Evolutionary conservation across 73 alveolate species (phyloP), one percentile per base, ranked within the genome.

Genomic region (Tetrahymena borealis): DNA sequence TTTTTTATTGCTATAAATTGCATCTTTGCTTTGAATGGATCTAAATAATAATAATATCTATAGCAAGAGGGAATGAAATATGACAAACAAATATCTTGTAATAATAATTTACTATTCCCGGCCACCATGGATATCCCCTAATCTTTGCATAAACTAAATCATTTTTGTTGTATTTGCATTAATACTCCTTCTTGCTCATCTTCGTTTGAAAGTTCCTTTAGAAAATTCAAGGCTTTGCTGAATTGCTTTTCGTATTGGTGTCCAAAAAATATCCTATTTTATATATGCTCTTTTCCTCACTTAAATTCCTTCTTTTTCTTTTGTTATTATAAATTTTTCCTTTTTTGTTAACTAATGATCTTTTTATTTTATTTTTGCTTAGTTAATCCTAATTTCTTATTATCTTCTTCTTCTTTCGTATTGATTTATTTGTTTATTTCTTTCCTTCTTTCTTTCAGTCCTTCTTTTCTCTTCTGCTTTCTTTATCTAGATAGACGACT

Each of bases 91-190:
- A 60, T 24, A 60, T 24, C 85, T 60, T 35, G n/a, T 24, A 60
- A 24, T 4, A 60, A 60, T 60, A 35, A 60, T 24, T 60, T 60
- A 60, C 85, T 13, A 60, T 60, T 60, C 85, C 85, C 28, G 85
- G 85, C 85, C 85, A 60, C 85, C 85, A 60, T 60, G 85, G 85
- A 60, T 60, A 60, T 24, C 85, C 85, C 85, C 85, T 60, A 60
- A 60, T 60, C 85, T 60, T 60, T 35, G 85, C 85, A 35, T 60
- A 60, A 60, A 60, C 85, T 60, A 60, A 60, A 60, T 60, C 85
- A 60, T 60, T 60, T 35, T 60, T 60, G 85, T 35, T 60, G 28
- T 60, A 60, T 60, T 60, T 60, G 85, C 85, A 60, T 35, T 60
- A 60, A n/a, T 60, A 24, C 28, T 60, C 85, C 28, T 60, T 60